A percentile compares a stretch with the other conserved stretches of the same genome.
These are phyloP conservation scores for Arbutus unedo DNA, from an alignment of 148 eudicot genomes.

Conservation along the genomic window DNA sequence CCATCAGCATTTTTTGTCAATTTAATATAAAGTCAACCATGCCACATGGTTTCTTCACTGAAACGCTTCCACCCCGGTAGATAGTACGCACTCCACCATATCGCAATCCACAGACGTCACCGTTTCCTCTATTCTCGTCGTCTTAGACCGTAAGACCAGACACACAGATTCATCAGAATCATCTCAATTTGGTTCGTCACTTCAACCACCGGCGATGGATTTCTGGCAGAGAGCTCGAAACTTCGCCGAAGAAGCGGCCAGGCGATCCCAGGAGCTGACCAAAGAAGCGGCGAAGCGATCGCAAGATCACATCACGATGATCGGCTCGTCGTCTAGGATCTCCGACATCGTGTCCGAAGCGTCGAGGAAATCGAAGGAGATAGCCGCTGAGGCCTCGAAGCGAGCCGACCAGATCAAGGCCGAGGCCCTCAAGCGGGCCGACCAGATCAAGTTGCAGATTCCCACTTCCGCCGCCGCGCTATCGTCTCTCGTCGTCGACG, in stretches of 20 bases:
- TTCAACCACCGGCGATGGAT: slow-evolving; percentile 40
- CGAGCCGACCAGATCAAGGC: slow-evolving; percentile 28
- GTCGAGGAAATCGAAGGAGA: slow-evolving; percentile 38
- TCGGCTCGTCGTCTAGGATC: slow-evolving; percentile 37
- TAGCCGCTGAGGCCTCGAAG: slow-evolving; percentile 40
- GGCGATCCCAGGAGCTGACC: slow-evolving; percentile 54
- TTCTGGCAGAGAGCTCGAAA: slow-evolving; percentile 69
- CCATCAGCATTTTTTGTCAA: too few species aligned
- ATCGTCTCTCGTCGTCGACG: slow-evolving; percentile 38
- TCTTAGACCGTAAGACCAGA: too few species aligned
- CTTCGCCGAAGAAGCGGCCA: slow-evolving; percentile 85
- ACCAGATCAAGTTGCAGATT: slow-evolving; percentile 50
- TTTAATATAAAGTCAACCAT: neutral
- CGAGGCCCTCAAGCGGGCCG: slow-evolving; percentile 42
- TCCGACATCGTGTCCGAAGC: slow-evolving; percentile 60
- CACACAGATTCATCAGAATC: neutral
- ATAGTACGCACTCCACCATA: slow-evolving; percentile 10
- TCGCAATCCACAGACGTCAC: neutral
- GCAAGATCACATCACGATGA: slow-evolving; percentile 37
- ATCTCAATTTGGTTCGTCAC: neutral
- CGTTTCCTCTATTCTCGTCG: neutral
- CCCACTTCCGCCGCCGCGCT: slow-evolving; percentile 30
- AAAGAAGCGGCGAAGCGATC: slow-evolving; percentile 50
- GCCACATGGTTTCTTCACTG: slow-evolving; percentile 14
- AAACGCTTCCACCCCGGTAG: neutral